A percentile compares a stretch with the other conserved stretches of the same genome.
Conservation (phyloP, 2,329 filamentous ascomycete species). For the Dendryphion nanum region DNA sequence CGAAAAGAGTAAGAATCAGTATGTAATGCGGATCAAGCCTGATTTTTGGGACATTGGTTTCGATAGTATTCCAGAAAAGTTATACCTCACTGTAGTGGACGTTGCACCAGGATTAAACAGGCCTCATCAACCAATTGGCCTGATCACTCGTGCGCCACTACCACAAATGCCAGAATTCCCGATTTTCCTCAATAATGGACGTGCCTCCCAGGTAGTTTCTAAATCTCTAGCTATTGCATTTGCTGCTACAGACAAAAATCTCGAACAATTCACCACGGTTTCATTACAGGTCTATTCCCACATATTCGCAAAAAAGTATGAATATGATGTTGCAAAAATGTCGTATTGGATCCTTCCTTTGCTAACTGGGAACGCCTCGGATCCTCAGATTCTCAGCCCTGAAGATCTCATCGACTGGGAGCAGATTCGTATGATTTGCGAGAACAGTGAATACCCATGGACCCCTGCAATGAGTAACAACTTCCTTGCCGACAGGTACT, state of each 20-base stretch:
- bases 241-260: constrained; percentile 39
- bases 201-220: constrained; percentile 58
- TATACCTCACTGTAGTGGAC: constrained; percentile 63
- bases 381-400: constrained; percentile 6
- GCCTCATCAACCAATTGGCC: constrained; percentile 61
- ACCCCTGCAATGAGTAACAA: constrained; percentile 38
- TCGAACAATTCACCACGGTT: constrained; percentile 65
- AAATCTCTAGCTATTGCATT: constrained; percentile 47
- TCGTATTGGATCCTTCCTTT: constrained; percentile 81
- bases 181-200: constrained; percentile 67
- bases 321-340: constrained; percentile 60
- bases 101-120: constrained; percentile 61
- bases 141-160: constrained; percentile 68
- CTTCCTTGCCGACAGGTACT: constrained; percentile 50
- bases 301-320: constrained; percentile 85
- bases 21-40: constrained; percentile 78
- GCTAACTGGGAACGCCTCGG: constrained; percentile 3
- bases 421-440: constrained; percentile 46
- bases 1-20: constrained; percentile 70
- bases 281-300: constrained; percentile 77
- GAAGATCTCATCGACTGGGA: constrained; percentile 60
- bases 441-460: constrained; percentile 47
- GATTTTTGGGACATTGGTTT: constrained; percentile 61
- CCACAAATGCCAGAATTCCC: constrained; percentile 66
- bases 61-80: constrained; percentile 46